Percentiles rank a stretch among this genome's conserved stretches.
These are phyloP conservation scores for Fragosphaeria purpurea DNA, from an alignment of 2,329 filamentous ascomycete genomes.

Conservation along the genomic window DNA sequence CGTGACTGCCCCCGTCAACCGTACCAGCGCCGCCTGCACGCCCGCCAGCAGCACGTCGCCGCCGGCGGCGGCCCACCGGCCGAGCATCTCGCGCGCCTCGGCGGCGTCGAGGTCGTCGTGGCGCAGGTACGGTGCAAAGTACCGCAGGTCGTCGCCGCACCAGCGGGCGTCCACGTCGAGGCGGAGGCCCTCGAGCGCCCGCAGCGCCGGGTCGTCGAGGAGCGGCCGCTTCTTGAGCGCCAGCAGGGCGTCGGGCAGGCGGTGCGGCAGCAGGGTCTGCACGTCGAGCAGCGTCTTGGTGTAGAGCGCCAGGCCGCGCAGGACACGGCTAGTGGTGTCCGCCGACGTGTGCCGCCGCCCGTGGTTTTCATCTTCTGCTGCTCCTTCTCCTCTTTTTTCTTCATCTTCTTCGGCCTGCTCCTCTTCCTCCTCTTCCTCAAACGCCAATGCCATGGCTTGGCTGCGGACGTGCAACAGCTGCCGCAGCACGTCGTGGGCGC, in stretches of 20 bases:
- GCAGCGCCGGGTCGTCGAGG: constrained; percentile 59
- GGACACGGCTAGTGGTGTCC: constrained; percentile 36
- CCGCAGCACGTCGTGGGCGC: constrained; percentile 65
- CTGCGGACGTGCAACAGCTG: constrained; percentile 68
- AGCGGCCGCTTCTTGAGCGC: constrained; percentile 61
- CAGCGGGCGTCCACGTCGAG: constrained; percentile 70
- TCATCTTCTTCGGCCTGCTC: constrained; percentile 29
- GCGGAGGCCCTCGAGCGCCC: constrained; percentile 57
- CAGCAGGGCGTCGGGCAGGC: constrained; percentile 58
- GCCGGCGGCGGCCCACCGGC: constrained; percentile 52
- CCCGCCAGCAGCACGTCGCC: constrained; percentile 52
- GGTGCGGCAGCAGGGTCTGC: constrained; percentile 62
- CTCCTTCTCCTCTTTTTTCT: constrained; percentile 20
- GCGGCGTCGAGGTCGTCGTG: constrained; percentile 62
- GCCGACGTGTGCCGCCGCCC: not conserved
- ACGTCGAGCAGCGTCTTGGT: constrained; percentile 60
- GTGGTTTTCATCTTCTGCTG: not conserved
- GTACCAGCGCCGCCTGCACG: constrained; percentile 45
- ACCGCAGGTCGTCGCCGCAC: constrained; percentile 72
- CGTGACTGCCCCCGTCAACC: too few species aligned
- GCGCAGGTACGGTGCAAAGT: constrained; percentile 79
- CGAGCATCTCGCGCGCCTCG: constrained; percentile 51
- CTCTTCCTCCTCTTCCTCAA: constrained; percentile 39
- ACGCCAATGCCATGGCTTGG: constrained; percentile 54
- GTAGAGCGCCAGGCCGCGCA: constrained; percentile 61